Base-by-base conservation (phyloP, 441 rosid genomes). In the Erysimum pusillum region DNA sequence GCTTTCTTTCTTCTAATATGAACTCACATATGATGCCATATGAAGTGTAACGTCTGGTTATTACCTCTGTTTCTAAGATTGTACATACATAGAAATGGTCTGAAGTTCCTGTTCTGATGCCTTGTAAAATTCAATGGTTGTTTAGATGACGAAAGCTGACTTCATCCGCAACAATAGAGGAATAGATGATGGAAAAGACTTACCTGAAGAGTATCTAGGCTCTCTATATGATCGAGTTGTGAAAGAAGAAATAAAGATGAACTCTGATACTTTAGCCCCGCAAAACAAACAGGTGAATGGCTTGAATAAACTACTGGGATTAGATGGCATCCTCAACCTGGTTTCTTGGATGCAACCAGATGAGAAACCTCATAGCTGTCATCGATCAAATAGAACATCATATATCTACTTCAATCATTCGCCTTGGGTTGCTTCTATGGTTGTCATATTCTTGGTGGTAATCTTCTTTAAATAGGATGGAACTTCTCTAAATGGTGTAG, bases 171-270 rank as follows among this genome's bases (percentile, higher is more conserved):
- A 96, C 84, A 94, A 94, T 69, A 85, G 95, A 51, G 99, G 98
- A 75, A 96, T 96, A 85, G 93, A 96, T 80, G 92, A 90, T 74
- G 99, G 99, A 56, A 94, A 96, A 82, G 99, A 96, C 83, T 83
- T 96, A 73, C 88, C 98, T 62, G 99, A 94, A 83, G 97, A 90
- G 41, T 94, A 87, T 80, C 84, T 94, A 51, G 87, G 98, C 31
- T 74, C 89, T 74, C 77, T 94, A 6, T 96, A 94, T 88, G 98
- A 96, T 81, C 88, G 93, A 75, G 91, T 94, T 70, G 96, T 92
- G 53, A 92, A 86, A 87, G 84, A 96, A 63, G 98, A 96, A 84
- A 96, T 92, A 58, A 92, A 91, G 85, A 96, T 96, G 95, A 91
- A 84, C 48, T 87, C 91, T 4, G 94, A 90, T 79, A 87, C 97